phyloP scores from a whole-genome alignment of 1,284 basidiomycete species.

The Ceratobasidium sp. region DNA sequence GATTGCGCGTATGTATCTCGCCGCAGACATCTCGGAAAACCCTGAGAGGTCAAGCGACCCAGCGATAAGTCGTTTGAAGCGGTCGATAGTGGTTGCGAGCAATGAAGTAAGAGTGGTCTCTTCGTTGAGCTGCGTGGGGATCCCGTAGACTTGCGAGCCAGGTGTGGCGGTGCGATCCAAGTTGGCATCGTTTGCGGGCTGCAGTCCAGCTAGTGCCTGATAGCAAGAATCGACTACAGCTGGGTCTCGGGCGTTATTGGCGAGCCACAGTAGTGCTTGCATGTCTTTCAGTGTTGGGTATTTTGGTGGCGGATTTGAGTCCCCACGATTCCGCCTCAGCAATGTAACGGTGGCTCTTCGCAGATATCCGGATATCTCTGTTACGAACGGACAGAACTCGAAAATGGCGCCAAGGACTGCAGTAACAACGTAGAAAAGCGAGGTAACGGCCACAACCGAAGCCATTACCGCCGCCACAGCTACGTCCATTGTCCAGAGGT shows the following conservation, averaged over 20 bases:
- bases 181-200: neutral
- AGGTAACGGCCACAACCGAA: neutral
- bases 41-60: too few relatives aligned
- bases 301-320: neutral
- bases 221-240: neutral
- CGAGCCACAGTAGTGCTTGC: conserved; percentile 6
- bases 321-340: neutral
- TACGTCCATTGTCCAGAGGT: conserved; percentile 23
- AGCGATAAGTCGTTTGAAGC: too few relatives aligned
- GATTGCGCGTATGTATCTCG: too few relatives aligned
- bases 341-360: neutral
- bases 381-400: conserved; percentile 1
- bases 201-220: too few relatives aligned
- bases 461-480: conserved; percentile 11
- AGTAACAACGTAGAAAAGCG: conserved; percentile 5
- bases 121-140: neutral
- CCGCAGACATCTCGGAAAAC: too few relatives aligned
- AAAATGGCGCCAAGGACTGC: neutral
- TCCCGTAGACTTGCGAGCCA: neutral
- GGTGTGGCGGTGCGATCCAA: neutral
- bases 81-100: too few relatives aligned
- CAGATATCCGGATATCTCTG: conserved; percentile 10
- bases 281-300: neutral
- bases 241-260: neutral
- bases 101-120: too few relatives aligned